Base-by-base conservation (phyloP, 208 protist species). In the Wallacemonas sp. region DNA sequence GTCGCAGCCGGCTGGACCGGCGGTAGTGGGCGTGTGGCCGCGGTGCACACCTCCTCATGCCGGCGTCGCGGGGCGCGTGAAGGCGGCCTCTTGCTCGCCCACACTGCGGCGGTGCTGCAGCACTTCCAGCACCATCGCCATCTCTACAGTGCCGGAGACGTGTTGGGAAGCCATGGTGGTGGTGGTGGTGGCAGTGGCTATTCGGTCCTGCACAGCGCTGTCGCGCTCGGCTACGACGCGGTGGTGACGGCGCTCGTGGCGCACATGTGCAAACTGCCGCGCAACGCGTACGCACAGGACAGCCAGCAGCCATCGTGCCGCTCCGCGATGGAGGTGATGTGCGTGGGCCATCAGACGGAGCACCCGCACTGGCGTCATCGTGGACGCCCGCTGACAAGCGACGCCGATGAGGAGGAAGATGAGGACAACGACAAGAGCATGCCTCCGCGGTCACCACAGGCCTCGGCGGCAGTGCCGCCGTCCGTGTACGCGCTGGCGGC, bases 201-300 rank as follows among this genome's bases (percentile, higher is more conserved):
- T 77, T 89, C 79, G 10, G 65, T 86, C 38, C 67, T 93, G 49
- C 87, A 93, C 70, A 82, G 77, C 52, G 87, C 84, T n/a, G 75
- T 85, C 33, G 76, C 77, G 41, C 65, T 91, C 12, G 74, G 76
- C 33, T 74, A 82, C 59, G 62, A 61, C 22, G 76, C 79, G 23
- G 70, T 86, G 45, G 57, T 80, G 0, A 48, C 67, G 11, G 76
- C 36, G 12, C 36, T 93, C n/a, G 67, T 76, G 18, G 61, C 49
- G 8, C 76, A 90, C 57, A 71, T 78, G 57, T 48, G 54, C 54
- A 26, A 32, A 22, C 63, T 88, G 49, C 61, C 45, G 2, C 44
- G 32, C 12, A 33, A 41, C 52, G 31, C 20, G n/a, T 59, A 45
- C 41, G 52, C 16, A 50, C 65, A 70, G 26, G 25, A 20, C 25